These are phyloP conservation scores for Platanthera zijinensis DNA, from an alignment of 106 monocot species.

Conservation along the genomic window DNA sequence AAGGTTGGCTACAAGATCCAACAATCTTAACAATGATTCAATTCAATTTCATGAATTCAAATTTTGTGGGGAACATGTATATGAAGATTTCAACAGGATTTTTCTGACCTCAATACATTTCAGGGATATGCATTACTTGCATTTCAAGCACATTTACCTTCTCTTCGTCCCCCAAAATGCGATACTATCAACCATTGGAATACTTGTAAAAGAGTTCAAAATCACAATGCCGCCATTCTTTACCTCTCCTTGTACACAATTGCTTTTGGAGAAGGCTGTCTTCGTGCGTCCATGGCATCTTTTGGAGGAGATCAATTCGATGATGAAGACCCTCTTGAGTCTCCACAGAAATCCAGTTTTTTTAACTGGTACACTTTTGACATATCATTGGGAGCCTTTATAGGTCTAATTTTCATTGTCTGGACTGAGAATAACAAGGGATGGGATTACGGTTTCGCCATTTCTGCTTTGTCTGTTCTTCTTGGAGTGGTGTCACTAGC, in stretches of 20 bases:
- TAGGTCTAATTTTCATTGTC: conserved; percentile 44
- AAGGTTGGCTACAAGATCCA: too few relatives aligned
- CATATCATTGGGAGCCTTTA: conserved; percentile 47
- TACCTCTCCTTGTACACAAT: conserved; percentile 37
- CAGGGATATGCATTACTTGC: conserved; percentile 62
- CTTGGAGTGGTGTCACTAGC: conserved; percentile 35
- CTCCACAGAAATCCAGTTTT: conserved; percentile 45
- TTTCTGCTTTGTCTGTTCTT: conserved; percentile 30
- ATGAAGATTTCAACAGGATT: too few relatives aligned
- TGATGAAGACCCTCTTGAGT: conserved; percentile 38
- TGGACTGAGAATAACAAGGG: conserved; percentile 66
- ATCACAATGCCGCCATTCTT: conserved; percentile 36
- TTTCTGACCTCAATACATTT: background rate
- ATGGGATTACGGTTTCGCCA: conserved; percentile 50
- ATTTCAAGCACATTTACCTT: conserved; percentile 63
- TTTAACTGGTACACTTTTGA: conserved; percentile 75
- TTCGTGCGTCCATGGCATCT: conserved; percentile 45
- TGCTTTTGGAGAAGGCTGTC: conserved; percentile 59
- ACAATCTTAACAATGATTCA: background rate
- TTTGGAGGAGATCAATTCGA: conserved; percentile 78
- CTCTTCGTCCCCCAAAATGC: conserved; percentile 52
- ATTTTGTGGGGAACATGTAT: too few relatives aligned
- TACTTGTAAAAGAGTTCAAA: conserved; percentile 35
- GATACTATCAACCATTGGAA: conserved; percentile 19
- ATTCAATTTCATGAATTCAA: background rate